A percentile compares a stretch with the other conserved stretches of the same genome.
These are phyloP conservation scores for Geotrichum candidum DNA, from an alignment of 1,139 yeast genomes.

Conservation along the genomic window DNA sequence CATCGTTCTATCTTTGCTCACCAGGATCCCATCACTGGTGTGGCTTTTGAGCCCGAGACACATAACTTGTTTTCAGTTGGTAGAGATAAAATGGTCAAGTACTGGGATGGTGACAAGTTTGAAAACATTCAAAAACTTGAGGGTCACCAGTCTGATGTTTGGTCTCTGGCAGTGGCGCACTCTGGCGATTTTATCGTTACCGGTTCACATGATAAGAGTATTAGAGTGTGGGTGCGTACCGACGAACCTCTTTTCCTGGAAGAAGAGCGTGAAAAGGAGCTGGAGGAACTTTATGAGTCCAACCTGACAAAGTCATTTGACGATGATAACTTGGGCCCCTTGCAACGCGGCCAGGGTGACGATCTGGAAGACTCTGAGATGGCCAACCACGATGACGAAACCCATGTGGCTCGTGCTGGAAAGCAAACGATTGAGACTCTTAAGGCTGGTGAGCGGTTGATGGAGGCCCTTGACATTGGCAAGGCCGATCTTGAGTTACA, in stretches of 20 bases:
- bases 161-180: constrained; percentile 75
- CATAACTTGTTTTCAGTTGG: constrained; percentile 88
- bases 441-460: constrained; percentile 88
- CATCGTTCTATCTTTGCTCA: constrained; percentile 95
- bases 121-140: constrained; percentile 87
- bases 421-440: constrained; percentile 86
- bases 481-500: constrained; percentile 59
- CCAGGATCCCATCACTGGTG: constrained; percentile 90
- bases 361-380: constrained; percentile 26
- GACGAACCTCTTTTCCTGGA: constrained; percentile 91
- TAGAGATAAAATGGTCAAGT: constrained; percentile 83
- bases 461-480: constrained; percentile 90
- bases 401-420: constrained; percentile 59
- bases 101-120: constrained; percentile 98
- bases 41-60: constrained; percentile 71
- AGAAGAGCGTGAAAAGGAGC: constrained; percentile 92
- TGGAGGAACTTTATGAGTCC: constrained; percentile 84
- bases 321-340: constrained; percentile 36
- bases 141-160: constrained; percentile 83
- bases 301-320: constrained; percentile 68
- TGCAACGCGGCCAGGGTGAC: constrained; percentile 15
- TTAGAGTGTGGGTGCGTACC: constrained; percentile 85
- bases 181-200: constrained; percentile 72
- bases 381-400: constrained; percentile 42
- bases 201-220: constrained; percentile 91